These are phyloP conservation scores for Acanthamoeba polyphaga DNA, from an alignment of 208 protist species.

Conservation along the genomic window DNA sequence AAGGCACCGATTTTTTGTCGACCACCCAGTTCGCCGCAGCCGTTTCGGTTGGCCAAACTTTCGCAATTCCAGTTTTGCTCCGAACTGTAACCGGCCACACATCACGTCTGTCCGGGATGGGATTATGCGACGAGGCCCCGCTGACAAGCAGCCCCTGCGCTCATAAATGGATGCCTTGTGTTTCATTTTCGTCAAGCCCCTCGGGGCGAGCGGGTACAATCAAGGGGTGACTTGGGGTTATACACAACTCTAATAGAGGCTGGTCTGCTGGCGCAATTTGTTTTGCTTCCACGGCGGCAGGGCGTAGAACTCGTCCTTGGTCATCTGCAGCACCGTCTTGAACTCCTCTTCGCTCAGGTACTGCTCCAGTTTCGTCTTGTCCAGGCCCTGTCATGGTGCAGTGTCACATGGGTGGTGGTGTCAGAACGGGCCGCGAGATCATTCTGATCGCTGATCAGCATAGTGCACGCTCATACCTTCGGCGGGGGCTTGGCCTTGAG, in stretches of 20 bases:
- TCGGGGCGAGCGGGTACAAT: too few relatives aligned
- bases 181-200: too few relatives aligned
- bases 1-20: too few relatives aligned
- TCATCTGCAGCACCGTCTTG: conserved; percentile 28
- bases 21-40: too few relatives aligned
- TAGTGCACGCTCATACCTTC: not conserved
- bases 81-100: too few relatives aligned
- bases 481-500: conserved; percentile 57
- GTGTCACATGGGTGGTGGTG: not conserved
- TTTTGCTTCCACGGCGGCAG: conserved; percentile 68
- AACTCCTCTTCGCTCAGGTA: conserved; percentile 79
- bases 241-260: conserved; percentile 23
- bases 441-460: not conserved
- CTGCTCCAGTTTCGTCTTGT: conserved; percentile 76
- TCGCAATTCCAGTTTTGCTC: too few relatives aligned
- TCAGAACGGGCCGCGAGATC: not conserved
- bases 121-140: too few relatives aligned
- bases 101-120: too few relatives aligned
- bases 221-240: too few relatives aligned
- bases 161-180: too few relatives aligned
- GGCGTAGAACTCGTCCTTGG: conserved; percentile 69
- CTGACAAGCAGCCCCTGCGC: too few relatives aligned
- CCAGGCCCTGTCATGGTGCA: not conserved
- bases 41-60: too few relatives aligned
- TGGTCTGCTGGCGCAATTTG: conserved; percentile 49